phyloP scores from a whole-genome alignment of 1,284 basidiomycete genomes.

The Cerrena zonata region DNA sequence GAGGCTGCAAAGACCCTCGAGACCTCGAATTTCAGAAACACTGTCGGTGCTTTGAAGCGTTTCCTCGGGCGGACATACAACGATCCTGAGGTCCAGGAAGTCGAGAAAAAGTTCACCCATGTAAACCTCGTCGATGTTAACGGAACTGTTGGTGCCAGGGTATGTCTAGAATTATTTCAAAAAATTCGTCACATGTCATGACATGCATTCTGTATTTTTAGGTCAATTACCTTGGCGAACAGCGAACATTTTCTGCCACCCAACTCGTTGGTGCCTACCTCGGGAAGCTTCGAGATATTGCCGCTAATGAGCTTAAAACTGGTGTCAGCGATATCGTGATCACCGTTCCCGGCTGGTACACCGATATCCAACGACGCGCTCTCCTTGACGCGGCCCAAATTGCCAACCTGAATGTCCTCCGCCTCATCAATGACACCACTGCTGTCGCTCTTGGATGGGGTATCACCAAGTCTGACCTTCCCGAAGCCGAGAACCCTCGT shows the following conservation, averaged over 20 bases:
- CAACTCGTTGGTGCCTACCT: constrained; percentile 86
- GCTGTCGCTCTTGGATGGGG: constrained; percentile 91
- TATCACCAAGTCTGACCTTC: constrained; percentile 93
- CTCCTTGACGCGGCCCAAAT: constrained; percentile 83
- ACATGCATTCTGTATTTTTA: constrained; percentile 31
- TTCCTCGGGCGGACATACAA: constrained; percentile 72
- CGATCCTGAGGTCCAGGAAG: constrained; percentile 74
- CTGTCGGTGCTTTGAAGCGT: constrained; percentile 84
- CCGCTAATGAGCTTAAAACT: constrained; percentile 77
- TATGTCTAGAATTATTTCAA: constrained; percentile 37
- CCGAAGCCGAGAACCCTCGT: constrained; percentile 72
- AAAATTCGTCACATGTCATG: constrained; percentile 12
- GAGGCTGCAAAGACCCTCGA: constrained; percentile 94
- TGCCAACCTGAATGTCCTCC: constrained; percentile 81
- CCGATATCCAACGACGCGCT: constrained; percentile 84
- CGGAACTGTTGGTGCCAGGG: constrained; percentile 80
- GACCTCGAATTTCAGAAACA: constrained; percentile 96
- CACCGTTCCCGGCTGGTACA: constrained; percentile 91
- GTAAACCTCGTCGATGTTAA: constrained; percentile 77
- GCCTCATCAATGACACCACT: constrained; percentile 92
- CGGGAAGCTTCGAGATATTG: constrained; percentile 82
- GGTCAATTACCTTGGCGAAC: constrained; percentile 86
- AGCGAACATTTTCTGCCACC: constrained; percentile 71
- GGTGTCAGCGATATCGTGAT: constrained; percentile 86
- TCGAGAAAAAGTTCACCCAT: constrained; percentile 86